Conservation (phyloP, 2,329 filamentous ascomycete genomes). For the Aspergillus flavus region DNA sequence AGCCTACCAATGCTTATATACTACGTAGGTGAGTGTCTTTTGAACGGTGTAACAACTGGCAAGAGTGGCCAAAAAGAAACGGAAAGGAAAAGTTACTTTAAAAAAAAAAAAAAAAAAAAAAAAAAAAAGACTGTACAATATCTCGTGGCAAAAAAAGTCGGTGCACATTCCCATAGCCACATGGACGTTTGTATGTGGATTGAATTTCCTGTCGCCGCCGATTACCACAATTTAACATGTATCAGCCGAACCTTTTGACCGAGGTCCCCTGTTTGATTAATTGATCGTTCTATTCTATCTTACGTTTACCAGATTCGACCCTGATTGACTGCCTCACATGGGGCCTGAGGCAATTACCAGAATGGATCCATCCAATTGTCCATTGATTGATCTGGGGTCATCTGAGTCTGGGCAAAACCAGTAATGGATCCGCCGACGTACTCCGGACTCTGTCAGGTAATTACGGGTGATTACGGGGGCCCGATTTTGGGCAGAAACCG, state of each 20-base stretch:
- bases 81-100: background rate
- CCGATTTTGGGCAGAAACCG: constrained; percentile 4
- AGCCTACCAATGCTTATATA: background rate
- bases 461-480: background rate
- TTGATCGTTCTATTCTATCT: background rate
- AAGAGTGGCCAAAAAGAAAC: background rate
- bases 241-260: background rate
- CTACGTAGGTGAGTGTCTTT: background rate
- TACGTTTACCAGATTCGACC: background rate
- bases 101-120: background rate
- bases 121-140: background rate
- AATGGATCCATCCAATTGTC: constrained; percentile 1
- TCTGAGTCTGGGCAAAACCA: constrained; percentile 1
- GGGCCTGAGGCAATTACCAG: background rate
- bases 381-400: constrained; percentile 3
- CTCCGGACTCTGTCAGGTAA: constrained; percentile 1
- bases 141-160: constrained; percentile 5
- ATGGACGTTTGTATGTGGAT: constrained; percentile 3
- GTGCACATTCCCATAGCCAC: constrained; percentile 2
- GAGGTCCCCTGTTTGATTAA: background rate
- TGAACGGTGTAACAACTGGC: background rate
- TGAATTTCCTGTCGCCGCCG: background rate
- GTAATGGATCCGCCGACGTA: constrained; percentile 2
- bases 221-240: background rate
- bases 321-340: background rate